These are phyloP conservation scores for Aspergillus luchuensis DNA, from an alignment of 2,329 filamentous ascomycete genomes.

Conservation along the genomic window DNA sequence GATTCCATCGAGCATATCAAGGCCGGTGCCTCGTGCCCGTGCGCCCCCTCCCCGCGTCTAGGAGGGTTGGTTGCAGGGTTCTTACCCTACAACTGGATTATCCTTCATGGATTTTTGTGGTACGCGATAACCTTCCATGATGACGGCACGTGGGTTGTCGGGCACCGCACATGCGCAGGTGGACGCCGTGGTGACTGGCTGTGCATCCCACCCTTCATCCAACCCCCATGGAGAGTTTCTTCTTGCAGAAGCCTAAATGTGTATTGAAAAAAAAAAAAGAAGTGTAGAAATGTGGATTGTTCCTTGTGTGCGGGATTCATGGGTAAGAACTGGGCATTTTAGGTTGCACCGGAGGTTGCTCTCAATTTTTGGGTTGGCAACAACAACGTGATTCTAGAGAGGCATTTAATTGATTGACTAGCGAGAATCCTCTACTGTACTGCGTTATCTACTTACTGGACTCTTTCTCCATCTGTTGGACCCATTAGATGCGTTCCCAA, in stretches of 20 bases:
- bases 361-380: not conserved
- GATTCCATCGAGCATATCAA: constrained; percentile 20
- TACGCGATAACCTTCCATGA: constrained; percentile 20
- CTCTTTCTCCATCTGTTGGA: not conserved
- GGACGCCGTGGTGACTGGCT: constrained; percentile 3
- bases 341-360: not conserved
- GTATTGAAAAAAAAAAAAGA: no score
- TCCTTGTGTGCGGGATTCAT: not conserved
- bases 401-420: constrained; percentile 5
- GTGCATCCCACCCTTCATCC: not conserved
- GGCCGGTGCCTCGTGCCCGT: constrained; percentile 17
- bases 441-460: not conserved
- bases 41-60: constrained; percentile 7
- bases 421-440: not conserved
- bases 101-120: constrained; percentile 11
- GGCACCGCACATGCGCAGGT: constrained; percentile 6
- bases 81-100: constrained; percentile 8
- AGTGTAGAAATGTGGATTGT: not conserved
- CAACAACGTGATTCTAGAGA: constrained; percentile 1
- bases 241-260: not conserved
- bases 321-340: not conserved
- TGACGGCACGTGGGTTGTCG: constrained; percentile 19
- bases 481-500: not conserved
- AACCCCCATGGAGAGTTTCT: not conserved
- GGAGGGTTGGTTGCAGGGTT: constrained; percentile 5